These are phyloP conservation scores for Colletotrichum paranaense DNA, from an alignment of 2,329 filamentous ascomycete species.

Conservation along the genomic window DNA sequence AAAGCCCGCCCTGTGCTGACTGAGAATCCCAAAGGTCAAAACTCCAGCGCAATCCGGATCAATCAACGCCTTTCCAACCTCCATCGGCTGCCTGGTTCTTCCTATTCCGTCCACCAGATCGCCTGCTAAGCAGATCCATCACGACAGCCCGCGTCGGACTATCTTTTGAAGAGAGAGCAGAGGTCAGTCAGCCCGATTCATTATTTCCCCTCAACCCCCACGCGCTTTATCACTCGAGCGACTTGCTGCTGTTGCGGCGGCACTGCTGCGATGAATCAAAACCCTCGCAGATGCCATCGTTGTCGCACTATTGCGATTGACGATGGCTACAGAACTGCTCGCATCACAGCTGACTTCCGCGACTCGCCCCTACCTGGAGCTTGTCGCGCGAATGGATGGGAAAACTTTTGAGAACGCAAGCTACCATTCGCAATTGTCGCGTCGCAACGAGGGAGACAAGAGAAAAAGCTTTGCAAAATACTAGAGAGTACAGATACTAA, in stretches of 20 bases:
- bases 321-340: neutral
- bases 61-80: slow-evolving; percentile 37
- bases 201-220: slow-evolving; percentile 4
- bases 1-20: neutral
- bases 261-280: slow-evolving; percentile 4
- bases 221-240: neutral
- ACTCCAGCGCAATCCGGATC: slow-evolving; percentile 35
- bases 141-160: slow-evolving; percentile 31
- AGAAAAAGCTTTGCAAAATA: neutral
- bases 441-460: neutral
- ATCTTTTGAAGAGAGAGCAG: slow-evolving; percentile 20
- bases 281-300: neutral
- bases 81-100: slow-evolving; percentile 37
- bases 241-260: neutral
- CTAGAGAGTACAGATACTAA: slow-evolving; percentile 16
- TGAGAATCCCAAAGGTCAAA: slow-evolving; percentile 29
- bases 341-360: neutral
- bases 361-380: slow-evolving; percentile 10
- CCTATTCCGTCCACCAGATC: slow-evolving; percentile 37
- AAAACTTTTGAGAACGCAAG: neutral
- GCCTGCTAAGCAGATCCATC: slow-evolving; percentile 34
- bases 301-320: slow-evolving; percentile 3
- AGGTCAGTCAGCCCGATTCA: slow-evolving; percentile 34
- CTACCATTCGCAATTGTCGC: neutral
- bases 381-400: neutral